These are phyloP conservation scores for Eucalyptus grandis DNA, from an alignment of 345 rosid genomes.

Conservation along the genomic window DNA sequence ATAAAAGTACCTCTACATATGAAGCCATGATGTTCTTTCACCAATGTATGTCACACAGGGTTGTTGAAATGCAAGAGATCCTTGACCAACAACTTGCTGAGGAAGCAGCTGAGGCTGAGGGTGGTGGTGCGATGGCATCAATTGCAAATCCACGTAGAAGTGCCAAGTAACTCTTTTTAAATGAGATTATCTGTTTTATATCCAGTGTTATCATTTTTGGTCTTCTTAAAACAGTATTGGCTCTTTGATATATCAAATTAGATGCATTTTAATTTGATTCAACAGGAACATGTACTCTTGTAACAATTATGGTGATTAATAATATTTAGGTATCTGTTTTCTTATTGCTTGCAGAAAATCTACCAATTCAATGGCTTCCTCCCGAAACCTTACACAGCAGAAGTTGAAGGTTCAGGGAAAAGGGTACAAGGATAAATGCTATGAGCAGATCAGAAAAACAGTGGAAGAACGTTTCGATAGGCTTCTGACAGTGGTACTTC, in stretches of 20 bases:
- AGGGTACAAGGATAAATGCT: conserved; percentile 95
- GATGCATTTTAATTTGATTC: background rate
- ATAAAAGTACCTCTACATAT: background rate
- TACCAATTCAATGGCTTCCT: conserved; percentile 37
- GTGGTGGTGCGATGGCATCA: conserved; percentile 84
- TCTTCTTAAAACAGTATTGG: background rate
- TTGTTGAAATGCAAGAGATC: conserved; percentile 99
- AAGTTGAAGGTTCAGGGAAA: conserved; percentile 84
- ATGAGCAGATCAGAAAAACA: conserved; percentile 80
- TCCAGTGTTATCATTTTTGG: background rate
- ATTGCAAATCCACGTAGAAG: conserved; percentile 85
- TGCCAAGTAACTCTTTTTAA: conserved; percentile 52
- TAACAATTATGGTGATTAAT: background rate
- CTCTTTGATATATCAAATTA: background rate
- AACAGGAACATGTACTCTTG: background rate
- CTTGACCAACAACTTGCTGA: conserved; percentile 96
- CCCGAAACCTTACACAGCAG: conserved; percentile 51
- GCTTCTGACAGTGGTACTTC: conserved; percentile 62
- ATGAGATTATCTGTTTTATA: background rate
- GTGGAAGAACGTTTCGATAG: conserved; percentile 80
- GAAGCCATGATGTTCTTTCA: background rate
- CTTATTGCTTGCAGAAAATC: conserved; percentile 44
- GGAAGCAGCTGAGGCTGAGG: conserved; percentile 99
- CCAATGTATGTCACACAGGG: conserved; percentile 29
- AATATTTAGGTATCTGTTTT: background rate